Evolutionary conservation across 495 filamentous ascomycete species (phyloP), one percentile per base, ranked within the genome.

Genomic region (Daldinia caldariorum): DNA sequence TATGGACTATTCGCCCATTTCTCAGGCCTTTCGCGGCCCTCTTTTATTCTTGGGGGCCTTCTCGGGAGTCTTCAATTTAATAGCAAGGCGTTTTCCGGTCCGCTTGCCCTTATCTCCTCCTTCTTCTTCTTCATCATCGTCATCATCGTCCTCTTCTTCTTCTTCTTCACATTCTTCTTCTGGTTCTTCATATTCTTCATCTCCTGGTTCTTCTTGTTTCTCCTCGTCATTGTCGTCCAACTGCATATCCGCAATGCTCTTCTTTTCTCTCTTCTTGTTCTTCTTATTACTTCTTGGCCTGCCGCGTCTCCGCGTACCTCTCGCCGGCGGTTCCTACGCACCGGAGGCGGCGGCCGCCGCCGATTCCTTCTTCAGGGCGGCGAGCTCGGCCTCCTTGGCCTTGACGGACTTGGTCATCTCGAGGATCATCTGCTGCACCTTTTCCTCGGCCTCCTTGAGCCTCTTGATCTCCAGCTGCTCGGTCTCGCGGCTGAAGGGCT

Each of bases 401-500:
- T 85, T 87, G 73, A 93, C 74, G 55, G 83, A 85, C 78, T 87
- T 87, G 80, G 88, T 87, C 65, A 89, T 83, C 75, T 89, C 86
- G 54, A 82, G 74, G 41, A 89, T 80, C 72, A 87, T 85, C 61
- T 87, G 84, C 69, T 89, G 87, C 67, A 93, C 89, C 76, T 90
- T 88, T 70, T 83, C 87, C 67, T 88, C 82, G 79, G 92, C 88
- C 71, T 89, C 86, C 71, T 90, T 84, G 49, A 97, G 87, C 34
- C 88, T 89, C 81, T 89, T 89, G 26, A 88, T 83, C 79, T 95
- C 92, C 62, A 85, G 80, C 70, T 85, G 83, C 80, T 97, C 93
- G 57, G 89, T 89, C 77, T 90, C 88, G 70, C 83, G 80, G 77
- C 89, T 91, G 75, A 91, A 94, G n/a, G 89, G 89, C 74, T 92